These are phyloP conservation scores for Auxenochlorella pyrenoidosa DNA, from an alignment of 139 green algal species.

Conservation along the genomic window DNA sequence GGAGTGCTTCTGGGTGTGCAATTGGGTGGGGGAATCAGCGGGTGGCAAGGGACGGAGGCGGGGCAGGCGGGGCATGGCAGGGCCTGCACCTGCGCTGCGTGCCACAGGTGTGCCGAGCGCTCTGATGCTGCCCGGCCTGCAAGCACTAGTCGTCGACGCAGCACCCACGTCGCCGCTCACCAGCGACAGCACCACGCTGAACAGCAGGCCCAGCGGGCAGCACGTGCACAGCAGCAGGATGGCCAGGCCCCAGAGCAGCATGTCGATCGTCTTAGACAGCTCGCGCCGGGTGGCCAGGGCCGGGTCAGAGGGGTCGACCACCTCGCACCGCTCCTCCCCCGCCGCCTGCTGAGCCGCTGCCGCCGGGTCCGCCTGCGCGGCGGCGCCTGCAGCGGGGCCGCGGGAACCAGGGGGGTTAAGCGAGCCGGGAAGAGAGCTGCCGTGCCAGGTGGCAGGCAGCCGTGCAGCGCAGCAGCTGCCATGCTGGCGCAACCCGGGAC, in stretches of 20 bases:
- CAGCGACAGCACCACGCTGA: neutral
- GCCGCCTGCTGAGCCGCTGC: neutral
- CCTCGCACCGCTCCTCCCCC: neutral
- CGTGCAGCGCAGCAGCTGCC: no score
- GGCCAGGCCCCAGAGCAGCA: neutral
- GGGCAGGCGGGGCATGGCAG: neutral
- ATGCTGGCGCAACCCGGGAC: neutral
- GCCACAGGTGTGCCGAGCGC: no score
- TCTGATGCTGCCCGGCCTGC: no score
- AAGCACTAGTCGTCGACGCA: no score
- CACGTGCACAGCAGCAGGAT: neutral
- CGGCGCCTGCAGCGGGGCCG: neutral
- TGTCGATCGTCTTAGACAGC: neutral
- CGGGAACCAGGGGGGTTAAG: neutral
- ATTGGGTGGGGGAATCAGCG: no score
- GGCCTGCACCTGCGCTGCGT: no score
- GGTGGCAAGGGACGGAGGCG: neutral
- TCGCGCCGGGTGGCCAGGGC: neutral
- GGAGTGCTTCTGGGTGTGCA: no score
- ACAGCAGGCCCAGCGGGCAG: slow-evolving; percentile 20
- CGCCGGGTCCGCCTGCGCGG: neutral
- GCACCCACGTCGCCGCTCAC: neutral
- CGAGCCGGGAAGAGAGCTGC: no score
- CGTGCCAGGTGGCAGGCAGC: no score
- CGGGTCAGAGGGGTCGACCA: neutral